Percentiles rank a stretch among this genome's conserved stretches.
These are phyloP conservation scores for Stachybotrys chlorohalonatus DNA, from an alignment of 2,329 filamentous ascomycete genomes.

Conservation along the genomic window DNA sequence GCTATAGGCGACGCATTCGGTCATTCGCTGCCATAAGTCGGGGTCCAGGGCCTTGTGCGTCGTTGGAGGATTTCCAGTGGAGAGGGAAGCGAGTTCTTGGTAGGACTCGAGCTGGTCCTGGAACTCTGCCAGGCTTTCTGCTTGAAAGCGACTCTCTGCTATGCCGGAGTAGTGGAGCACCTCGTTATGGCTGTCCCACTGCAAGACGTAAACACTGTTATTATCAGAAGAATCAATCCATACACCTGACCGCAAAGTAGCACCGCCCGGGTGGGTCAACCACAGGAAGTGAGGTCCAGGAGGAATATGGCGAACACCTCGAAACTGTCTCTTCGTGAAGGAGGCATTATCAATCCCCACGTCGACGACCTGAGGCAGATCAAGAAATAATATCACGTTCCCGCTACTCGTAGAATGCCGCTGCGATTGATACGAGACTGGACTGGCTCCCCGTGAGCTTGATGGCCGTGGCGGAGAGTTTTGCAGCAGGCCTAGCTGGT, in stretches of 20 bases:
- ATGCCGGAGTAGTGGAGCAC: conserved; percentile 38
- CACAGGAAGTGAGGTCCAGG: conserved; percentile 51
- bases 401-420: conserved; percentile 18
- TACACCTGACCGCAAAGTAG: conserved; percentile 44
- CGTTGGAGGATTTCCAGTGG: background rate
- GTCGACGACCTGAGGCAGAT: conserved; percentile 39
- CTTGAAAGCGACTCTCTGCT: conserved; percentile 36
- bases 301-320: conserved; percentile 46
- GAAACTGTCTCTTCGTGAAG: conserved; percentile 37
- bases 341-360: conserved; percentile 45
- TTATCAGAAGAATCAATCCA: conserved; percentile 39
- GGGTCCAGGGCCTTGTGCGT: conserved; percentile 7
- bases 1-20: conserved; percentile 33
- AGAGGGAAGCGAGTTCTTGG: conserved; percentile 21
- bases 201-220: conserved; percentile 33
- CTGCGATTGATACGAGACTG: background rate
- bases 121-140: conserved; percentile 27
- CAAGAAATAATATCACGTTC: conserved; percentile 44
- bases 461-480: background rate
- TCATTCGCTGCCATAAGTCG: conserved; percentile 44
- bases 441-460: background rate
- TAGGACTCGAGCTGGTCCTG: conserved; percentile 37
- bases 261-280: conserved; percentile 38
- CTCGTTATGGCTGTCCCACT: conserved; percentile 50
- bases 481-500: background rate